A percentile compares a stretch with the other conserved stretches of the same genome.
Evolutionary conservation across 148 eudicot species (phyloP).

Genomic region (Pharnaceum exiguum): DNA sequence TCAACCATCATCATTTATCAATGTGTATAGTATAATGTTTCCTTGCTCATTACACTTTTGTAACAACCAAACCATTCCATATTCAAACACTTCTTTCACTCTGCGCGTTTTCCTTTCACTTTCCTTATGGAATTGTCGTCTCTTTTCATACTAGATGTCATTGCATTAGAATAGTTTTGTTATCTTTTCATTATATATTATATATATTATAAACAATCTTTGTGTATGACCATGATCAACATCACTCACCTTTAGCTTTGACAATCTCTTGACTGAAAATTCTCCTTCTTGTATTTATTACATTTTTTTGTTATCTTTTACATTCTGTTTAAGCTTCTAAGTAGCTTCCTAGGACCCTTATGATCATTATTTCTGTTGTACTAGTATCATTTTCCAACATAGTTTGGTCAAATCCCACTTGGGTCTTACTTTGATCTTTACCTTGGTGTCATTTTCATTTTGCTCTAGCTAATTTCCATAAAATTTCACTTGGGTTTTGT

Average conservation of each 20-base stretch:
- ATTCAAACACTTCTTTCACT: not conserved
- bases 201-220: not conserved
- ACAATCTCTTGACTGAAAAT: conserved; percentile 8
- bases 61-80: too few species aligned
- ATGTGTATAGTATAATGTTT: too few species aligned
- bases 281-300: not conserved
- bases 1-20: too few species aligned
- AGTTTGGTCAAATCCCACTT: not conserved
- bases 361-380: not conserved
- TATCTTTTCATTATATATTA: not conserved
- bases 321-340: not conserved
- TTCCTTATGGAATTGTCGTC: conserved; percentile 16
- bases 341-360: not conserved
- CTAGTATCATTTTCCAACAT: not conserved
- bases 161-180: not conserved
- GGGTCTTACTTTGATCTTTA: not conserved
- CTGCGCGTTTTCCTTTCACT: too few species aligned
- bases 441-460: not conserved
- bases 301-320: not conserved
- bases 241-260: conserved; percentile 6
- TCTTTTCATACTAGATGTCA: conserved; percentile 11
- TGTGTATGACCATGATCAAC: conserved; percentile 11
- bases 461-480: not conserved
- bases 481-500: not conserved
- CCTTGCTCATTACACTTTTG: too few species aligned